Conservation (phyloP, 805 yeast species). For the Candida schatavii region DNA sequence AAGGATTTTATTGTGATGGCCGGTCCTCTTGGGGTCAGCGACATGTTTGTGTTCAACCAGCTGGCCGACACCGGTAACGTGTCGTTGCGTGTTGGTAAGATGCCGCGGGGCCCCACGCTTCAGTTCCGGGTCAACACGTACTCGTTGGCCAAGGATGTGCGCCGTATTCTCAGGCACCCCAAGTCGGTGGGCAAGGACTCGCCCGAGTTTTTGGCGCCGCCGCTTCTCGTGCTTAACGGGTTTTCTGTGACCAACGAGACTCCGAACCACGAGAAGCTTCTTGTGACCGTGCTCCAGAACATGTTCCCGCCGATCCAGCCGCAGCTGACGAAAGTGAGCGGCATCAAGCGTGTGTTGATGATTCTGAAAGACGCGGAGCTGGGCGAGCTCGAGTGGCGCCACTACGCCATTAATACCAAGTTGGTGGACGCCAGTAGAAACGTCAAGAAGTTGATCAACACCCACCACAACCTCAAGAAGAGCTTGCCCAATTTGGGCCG, state of each 20-base stretch:
- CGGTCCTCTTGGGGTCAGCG: slow-evolving; percentile 92
- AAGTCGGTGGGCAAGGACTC: slow-evolving; percentile 68
- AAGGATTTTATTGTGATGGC: slow-evolving; percentile 98
- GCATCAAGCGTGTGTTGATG: slow-evolving; percentile 83
- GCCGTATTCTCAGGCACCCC: slow-evolving; percentile 67
- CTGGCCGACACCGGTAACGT: slow-evolving; percentile 74
- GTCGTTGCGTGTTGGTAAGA: slow-evolving; percentile 76
- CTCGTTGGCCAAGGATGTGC: slow-evolving; percentile 79
- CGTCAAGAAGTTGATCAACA: slow-evolving; percentile 65
- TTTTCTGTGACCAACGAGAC: slow-evolving; percentile 63
- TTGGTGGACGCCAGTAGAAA: slow-evolving; percentile 74
- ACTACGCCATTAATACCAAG: slow-evolving; percentile 83
- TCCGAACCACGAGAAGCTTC: slow-evolving; percentile 66
- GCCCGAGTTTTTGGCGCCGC: slow-evolving; percentile 71
- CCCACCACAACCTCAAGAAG: slow-evolving; percentile 59
- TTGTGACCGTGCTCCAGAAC: slow-evolving; percentile 89
- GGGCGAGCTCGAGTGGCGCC: slow-evolving; percentile 80
- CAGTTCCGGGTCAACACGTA: slow-evolving; percentile 77
- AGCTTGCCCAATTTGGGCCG: slow-evolving; percentile 66
- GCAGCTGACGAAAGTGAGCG: slow-evolving; percentile 65
- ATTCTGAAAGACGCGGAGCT: slow-evolving; percentile 69
- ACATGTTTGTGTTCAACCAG: slow-evolving; percentile 83
- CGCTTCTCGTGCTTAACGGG: slow-evolving; percentile 90
- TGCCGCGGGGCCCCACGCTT: slow-evolving; percentile 93
- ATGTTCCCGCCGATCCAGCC: slow-evolving; percentile 95